These are phyloP conservation scores for Crithidia expoeki DNA, from an alignment of 208 protist genomes.

Conservation along the genomic window DNA sequence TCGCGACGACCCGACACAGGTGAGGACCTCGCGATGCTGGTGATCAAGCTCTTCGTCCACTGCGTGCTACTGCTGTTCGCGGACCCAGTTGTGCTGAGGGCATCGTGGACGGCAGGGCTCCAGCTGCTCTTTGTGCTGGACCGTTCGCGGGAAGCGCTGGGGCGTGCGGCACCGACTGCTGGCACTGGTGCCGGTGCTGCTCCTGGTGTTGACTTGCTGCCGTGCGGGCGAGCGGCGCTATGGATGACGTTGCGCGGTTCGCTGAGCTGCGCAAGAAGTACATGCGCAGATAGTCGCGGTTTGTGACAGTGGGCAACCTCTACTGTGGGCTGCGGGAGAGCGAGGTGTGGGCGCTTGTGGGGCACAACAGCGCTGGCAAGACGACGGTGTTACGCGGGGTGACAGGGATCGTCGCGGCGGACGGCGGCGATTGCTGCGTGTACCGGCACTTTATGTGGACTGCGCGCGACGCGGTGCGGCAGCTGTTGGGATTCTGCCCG, in stretches of 20 bases:
- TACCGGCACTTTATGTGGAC: slow-evolving; percentile 65
- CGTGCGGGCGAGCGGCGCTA: slow-evolving; percentile 34
- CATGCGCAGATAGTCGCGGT: slow-evolving; percentile 37
- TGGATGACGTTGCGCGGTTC: slow-evolving; percentile 31
- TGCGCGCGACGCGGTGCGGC: slow-evolving; percentile 48
- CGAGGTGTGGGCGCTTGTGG: slow-evolving; percentile 80
- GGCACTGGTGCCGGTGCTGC: slow-evolving; percentile 31
- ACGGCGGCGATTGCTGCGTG: slow-evolving; percentile 71
- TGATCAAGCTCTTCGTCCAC: slow-evolving; percentile 57
- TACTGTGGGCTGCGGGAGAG: slow-evolving; percentile 64
- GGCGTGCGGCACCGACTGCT: slow-evolving; percentile 2
- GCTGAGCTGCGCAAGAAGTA: slow-evolving; percentile 53
- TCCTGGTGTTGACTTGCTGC: no score
- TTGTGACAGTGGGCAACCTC: slow-evolving; percentile 81
- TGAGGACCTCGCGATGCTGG: slow-evolving; percentile 50
- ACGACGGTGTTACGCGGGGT: slow-evolving; percentile 81
- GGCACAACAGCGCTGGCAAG: slow-evolving; percentile 88
- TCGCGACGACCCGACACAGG: no score
- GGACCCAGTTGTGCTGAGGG: slow-evolving; percentile 56
- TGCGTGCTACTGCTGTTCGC: slow-evolving; percentile 67
- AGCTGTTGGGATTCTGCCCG: slow-evolving; percentile 74
- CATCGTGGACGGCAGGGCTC: slow-evolving; percentile 57
- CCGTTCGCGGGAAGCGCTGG: slow-evolving; percentile 19
- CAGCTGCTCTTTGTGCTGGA: slow-evolving; percentile 68
- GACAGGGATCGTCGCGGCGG: slow-evolving; percentile 66